Percentiles rank a stretch among this genome's conserved stretches.
Conservation (phyloP, 2,329 filamentous ascomycete genomes). For the Hirsutella minnesotensis region DNA sequence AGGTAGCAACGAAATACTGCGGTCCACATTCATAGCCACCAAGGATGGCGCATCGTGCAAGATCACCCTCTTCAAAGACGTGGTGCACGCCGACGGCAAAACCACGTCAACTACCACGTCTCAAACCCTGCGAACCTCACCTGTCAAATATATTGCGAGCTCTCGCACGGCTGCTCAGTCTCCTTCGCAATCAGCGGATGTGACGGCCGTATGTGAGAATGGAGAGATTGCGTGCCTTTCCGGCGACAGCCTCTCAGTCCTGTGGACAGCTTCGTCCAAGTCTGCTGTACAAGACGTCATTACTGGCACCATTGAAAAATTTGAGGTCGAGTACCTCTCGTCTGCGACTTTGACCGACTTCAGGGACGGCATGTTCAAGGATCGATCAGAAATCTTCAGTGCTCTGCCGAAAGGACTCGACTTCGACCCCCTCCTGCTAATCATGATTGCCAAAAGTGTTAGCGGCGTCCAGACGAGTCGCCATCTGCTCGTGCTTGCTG, state of each 20-base stretch:
- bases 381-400: slow-evolving; percentile 38
- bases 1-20: slow-evolving; percentile 33
- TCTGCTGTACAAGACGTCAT: slow-evolving; percentile 22
- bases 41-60: slow-evolving; percentile 33
- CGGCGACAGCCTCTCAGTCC: slow-evolving; percentile 31
- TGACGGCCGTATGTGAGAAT: slow-evolving; percentile 47
- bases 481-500: slow-evolving; percentile 21
- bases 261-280: slow-evolving; percentile 22
- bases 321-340: slow-evolving; percentile 38
- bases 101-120: slow-evolving; percentile 38
- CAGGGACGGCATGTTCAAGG: slow-evolving; percentile 42
- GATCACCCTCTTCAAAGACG: slow-evolving; percentile 48
- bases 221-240: slow-evolving; percentile 51
- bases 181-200: slow-evolving; percentile 15
- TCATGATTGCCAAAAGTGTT: slow-evolving; percentile 33
- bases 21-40: slow-evolving; percentile 52
- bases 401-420: slow-evolving; percentile 36
- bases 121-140: slow-evolving; percentile 26
- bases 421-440: slow-evolving; percentile 38
- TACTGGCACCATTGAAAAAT: slow-evolving; percentile 17
- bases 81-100: slow-evolving; percentile 36
- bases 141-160: slow-evolving; percentile 22
- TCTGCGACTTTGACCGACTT: slow-evolving; percentile 35
- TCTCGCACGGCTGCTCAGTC: slow-evolving; percentile 15
- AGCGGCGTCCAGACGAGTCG: slow-evolving; percentile 16